Percentiles rank a stretch among this genome's conserved stretches.
These are phyloP conservation scores for Posidonia oceanica DNA, from an alignment of 116 monocot genomes.

Conservation along the genomic window DNA sequence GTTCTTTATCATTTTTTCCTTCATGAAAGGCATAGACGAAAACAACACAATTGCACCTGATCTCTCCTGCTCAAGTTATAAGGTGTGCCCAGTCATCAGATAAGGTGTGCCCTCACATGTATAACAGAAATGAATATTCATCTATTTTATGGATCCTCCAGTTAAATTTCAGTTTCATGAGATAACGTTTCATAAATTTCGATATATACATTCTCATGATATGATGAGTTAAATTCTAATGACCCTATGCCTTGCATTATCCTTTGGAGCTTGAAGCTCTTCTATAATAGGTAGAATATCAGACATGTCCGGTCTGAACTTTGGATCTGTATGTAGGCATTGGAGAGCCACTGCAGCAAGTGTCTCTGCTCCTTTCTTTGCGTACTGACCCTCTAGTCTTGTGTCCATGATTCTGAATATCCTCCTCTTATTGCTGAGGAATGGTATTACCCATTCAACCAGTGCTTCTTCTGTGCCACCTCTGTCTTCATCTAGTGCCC, in stretches of 20 bases:
- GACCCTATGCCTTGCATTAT: background rate
- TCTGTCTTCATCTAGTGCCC: slow-evolving; percentile 36
- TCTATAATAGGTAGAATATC: slow-evolving; percentile 37
- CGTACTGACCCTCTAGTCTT: slow-evolving; percentile 57
- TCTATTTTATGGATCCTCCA: too few relatives aligned
- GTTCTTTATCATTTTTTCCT: too few relatives aligned
- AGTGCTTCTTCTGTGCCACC: slow-evolving; percentile 22
- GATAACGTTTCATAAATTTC: too few relatives aligned
- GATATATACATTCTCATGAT: too few relatives aligned
- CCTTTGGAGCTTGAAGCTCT: slow-evolving; percentile 21
- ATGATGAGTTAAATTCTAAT: too few relatives aligned
- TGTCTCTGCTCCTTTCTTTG: slow-evolving; percentile 49
- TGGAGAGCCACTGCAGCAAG: slow-evolving; percentile 32
- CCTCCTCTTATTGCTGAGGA: slow-evolving; percentile 33
- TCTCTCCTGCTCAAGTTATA: too few relatives aligned
- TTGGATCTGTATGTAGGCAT: slow-evolving; percentile 47
- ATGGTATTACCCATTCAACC: slow-evolving; percentile 51
- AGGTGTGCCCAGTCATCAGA: too few relatives aligned
- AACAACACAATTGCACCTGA: too few relatives aligned
- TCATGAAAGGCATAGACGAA: too few relatives aligned
- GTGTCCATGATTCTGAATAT: slow-evolving; percentile 60
- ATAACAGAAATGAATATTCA: too few relatives aligned
- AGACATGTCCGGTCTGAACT: slow-evolving; percentile 32
- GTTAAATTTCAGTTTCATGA: too few relatives aligned
- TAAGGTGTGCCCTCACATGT: too few relatives aligned